Conservation (phyloP, 306 rosid genomes). For the Citrullus mucosospermus region DNA sequence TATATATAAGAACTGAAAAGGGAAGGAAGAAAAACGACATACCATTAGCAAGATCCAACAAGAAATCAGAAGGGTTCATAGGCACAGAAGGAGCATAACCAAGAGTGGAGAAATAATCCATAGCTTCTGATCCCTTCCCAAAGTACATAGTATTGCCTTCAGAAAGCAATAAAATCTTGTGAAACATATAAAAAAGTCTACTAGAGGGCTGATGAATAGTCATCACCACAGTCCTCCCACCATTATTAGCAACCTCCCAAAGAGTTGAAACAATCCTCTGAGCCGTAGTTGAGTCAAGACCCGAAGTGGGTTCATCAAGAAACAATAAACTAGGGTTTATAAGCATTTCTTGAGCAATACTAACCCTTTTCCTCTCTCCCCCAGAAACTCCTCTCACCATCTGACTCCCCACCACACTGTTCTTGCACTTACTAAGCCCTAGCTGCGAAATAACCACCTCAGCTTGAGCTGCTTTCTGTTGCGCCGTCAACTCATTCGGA, state of each 20-base stretch:
- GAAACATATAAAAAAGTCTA: constrained; percentile 50
- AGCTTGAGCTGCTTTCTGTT: constrained; percentile 27
- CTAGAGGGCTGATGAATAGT: constrained; percentile 88
- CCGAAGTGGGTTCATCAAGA: constrained; percentile 77
- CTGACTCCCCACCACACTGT: constrained; percentile 33
- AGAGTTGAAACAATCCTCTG: constrained; percentile 52
- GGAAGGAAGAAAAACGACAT: not conserved
- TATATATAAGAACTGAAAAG: too few relatives aligned
- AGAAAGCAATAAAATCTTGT: constrained; percentile 49
- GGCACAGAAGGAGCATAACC: constrained; percentile 44
- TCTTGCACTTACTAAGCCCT: constrained; percentile 46
- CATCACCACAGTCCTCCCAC: constrained; percentile 59
- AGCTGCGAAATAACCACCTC: constrained; percentile 40
- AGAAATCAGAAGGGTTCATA: constrained; percentile 75
- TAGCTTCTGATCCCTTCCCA: constrained; percentile 50
- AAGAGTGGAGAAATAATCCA: constrained; percentile 39
- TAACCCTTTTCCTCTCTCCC: constrained; percentile 77
- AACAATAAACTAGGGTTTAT: constrained; percentile 60
- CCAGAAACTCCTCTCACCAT: constrained; percentile 55
- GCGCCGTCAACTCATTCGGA: constrained; percentile 26
- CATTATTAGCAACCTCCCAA: constrained; percentile 36
- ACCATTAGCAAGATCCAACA: constrained; percentile 78
- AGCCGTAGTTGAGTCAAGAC: constrained; percentile 75
- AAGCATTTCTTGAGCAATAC: constrained; percentile 70
- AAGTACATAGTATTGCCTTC: constrained; percentile 56